Evolutionary conservation across 208 protist genomes (phyloP), one percentile per base, ranked within the genome.

Genomic region (Acanthamoeba royreba): DNA sequence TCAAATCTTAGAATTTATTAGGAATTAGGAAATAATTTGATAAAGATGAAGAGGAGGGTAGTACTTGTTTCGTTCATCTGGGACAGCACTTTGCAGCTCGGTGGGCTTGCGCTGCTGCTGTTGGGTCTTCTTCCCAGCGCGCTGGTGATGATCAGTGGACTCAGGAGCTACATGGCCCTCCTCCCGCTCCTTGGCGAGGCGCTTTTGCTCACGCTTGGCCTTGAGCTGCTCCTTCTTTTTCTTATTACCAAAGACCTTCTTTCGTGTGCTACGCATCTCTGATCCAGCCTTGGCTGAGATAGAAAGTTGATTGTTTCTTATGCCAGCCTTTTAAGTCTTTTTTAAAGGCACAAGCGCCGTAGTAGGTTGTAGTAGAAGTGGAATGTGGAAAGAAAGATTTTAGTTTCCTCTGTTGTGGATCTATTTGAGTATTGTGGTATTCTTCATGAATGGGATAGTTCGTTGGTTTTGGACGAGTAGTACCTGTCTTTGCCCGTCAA

Each of bases 181-280:
- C 19, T 92, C 43, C 40, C 46, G 31, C 33, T 92, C 86, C 42
- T 92, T 69, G 31, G 66, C 53, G 33, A 74, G 55, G 5, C 86
- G 86, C 86, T 92, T 92, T 4, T 31, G 35, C 86, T 92, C 86
- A 28, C 86, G 86, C 25, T 92, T 92, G 53, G 49, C 53, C 86
- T 92, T 92, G 55, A 92, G 86, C 42, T 92, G 86, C 25, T 92
- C 86, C 49, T 92, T 92, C 45, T 92, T 92, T 31, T 92, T 92
- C 42, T 28, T 92, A 38, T 74, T 92, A 4, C 86, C 86, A 25
- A 92, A 92, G 1, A 74, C 55, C 86, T 92, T 92, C n/a, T 66
- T 74, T 22, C 86, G 86, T 92, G 55, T 53, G n/a, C 4, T 92
- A 0, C 45, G 38, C 58, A 66, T 92, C 31, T 19, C 31, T 81